phyloP scores from a whole-genome alignment of 768 basidiomycete species.

The Suillus brevipes region DNA sequence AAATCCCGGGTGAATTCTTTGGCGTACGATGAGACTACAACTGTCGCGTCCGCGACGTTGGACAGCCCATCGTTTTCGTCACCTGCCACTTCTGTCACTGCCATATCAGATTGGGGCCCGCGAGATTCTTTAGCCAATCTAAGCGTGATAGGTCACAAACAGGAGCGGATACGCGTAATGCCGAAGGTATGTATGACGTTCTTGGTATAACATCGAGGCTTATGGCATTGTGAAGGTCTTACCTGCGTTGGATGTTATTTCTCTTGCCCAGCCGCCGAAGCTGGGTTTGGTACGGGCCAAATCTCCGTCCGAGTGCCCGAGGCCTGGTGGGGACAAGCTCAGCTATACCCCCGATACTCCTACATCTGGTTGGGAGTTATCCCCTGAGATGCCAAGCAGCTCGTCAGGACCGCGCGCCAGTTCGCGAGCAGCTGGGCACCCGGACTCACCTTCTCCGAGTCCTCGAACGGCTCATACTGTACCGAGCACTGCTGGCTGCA shows the following conservation, averaged over 20 bases:
- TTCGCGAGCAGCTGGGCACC: background rate
- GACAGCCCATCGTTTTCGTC: background rate
- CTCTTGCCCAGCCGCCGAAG: background rate
- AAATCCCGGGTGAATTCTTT: background rate
- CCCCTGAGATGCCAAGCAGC: background rate
- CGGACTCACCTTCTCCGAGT: background rate
- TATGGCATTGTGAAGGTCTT: background rate
- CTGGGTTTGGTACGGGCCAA: background rate
- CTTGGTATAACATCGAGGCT: background rate
- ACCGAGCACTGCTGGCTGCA: background rate
- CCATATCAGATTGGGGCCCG: slow-evolving; percentile 1
- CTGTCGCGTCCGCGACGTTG: background rate
- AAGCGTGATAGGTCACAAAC: background rate
- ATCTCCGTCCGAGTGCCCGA: background rate
- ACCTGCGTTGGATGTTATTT: background rate
- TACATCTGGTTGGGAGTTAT: background rate
- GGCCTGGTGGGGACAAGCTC: background rate
- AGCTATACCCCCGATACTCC: background rate
- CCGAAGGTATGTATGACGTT: background rate
- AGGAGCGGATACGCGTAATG: background rate
- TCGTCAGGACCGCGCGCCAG: background rate
- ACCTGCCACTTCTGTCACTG: slow-evolving; percentile 3
- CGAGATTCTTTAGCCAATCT: background rate
- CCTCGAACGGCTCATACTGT: background rate
- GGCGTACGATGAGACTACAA: background rate